phyloP scores from a whole-genome alignment of 371 early-diverging fungal species.

The Actinomucor elegans region DNA sequence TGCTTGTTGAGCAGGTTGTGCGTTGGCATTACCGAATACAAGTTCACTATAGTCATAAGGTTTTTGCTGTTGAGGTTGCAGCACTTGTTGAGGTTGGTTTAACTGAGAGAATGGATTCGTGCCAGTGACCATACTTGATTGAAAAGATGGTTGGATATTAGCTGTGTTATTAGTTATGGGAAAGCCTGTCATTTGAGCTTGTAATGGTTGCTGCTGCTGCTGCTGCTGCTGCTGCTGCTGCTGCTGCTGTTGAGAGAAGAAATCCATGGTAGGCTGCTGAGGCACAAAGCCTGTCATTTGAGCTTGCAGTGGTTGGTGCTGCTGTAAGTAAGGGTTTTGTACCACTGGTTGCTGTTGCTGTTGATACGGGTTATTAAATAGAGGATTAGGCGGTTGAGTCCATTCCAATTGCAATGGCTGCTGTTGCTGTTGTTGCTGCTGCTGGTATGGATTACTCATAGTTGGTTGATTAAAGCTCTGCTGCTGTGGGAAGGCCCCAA shows the following conservation, averaged over 20 bases:
- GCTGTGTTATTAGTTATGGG: background rate
- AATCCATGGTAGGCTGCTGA: conserved; percentile 22
- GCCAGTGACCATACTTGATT: conserved; percentile 24
- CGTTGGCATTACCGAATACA: conserved; percentile 16
- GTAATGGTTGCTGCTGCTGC: conserved; percentile 14
- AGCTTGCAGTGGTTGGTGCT: conserved; percentile 26
- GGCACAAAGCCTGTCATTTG: conserved; percentile 41
- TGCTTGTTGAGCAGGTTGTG: conserved; percentile 8
- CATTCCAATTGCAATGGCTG: conserved; percentile 22
- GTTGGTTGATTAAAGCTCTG: conserved; percentile 2
- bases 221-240: conserved; percentile 39
- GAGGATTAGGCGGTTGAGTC: conserved; percentile 4
- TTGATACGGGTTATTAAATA: conserved; percentile 34
- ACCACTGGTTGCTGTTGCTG: conserved; percentile 26
- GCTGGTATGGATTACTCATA: conserved; percentile 34
- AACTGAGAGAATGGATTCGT: conserved; percentile 24
- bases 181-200: conserved; percentile 23
- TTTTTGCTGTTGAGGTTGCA: conserved; percentile 13
- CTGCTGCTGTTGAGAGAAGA: conserved; percentile 37
- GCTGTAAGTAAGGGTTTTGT: conserved; percentile 26
- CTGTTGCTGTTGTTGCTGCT: conserved; percentile 18
- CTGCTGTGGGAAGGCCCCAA: conserved; percentile 16
- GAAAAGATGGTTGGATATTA: conserved; percentile 10
- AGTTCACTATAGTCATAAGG: conserved; percentile 17
- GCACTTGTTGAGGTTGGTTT: background rate